phyloP scores from a whole-genome alignment of 116 monocot species.

The Thalassia testudinum region DNA sequence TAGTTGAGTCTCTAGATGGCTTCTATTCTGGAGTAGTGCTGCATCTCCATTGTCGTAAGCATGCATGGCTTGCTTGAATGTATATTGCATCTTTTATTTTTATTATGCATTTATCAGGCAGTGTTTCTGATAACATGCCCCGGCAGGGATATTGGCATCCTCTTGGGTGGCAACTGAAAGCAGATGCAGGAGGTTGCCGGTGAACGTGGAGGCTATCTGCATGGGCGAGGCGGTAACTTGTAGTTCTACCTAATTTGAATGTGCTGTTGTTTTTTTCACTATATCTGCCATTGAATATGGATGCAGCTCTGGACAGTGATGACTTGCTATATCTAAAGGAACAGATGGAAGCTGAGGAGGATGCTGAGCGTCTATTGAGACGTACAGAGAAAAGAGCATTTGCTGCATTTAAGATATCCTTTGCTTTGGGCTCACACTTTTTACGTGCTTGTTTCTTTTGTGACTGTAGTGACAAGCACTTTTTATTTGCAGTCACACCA shows the following conservation, averaged over 20 bases:
- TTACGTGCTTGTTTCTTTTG: no score
- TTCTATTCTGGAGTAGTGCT: no score
- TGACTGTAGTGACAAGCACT: no score
- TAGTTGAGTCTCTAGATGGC: no score
- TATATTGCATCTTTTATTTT: not conserved
- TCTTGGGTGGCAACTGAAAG: conserved; percentile 41
- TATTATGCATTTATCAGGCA: not conserved
- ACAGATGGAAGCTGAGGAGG: conserved; percentile 99
- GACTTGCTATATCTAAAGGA: conserved; percentile 96
- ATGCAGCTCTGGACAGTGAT: conserved; percentile 93
- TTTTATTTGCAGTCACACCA: no score
- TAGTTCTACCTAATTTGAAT: no score
- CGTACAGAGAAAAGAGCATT: conserved; percentile 95
- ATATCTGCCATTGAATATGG: no score
- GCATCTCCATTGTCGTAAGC: no score
- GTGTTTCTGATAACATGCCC: conserved; percentile 99
- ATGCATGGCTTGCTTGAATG: no score
- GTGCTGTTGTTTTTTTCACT: no score
- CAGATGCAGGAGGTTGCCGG: conserved; percentile 99
- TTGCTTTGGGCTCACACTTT: not conserved
- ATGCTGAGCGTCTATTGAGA: conserved; percentile 91
- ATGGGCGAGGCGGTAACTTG: conserved; percentile 83
- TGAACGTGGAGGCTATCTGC: conserved; percentile 96
- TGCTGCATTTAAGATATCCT: conserved; percentile 93
- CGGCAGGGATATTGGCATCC: conserved; percentile 90